These are phyloP conservation scores for Escallonia rubra DNA, from an alignment of 129 eudicot genomes.

Conservation along the genomic window DNA sequence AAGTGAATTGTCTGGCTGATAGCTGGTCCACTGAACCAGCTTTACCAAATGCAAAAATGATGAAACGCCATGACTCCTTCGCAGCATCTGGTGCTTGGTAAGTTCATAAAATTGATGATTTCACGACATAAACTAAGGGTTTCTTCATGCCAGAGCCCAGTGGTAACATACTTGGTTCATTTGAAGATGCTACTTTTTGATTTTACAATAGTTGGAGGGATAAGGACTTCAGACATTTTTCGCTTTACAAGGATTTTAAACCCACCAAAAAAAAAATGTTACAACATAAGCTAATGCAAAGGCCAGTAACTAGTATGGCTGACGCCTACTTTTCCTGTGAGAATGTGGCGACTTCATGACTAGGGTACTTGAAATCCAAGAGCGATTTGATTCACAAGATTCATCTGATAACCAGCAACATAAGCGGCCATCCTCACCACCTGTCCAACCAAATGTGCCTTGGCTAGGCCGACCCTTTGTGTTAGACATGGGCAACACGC, in stretches of 20 bases:
- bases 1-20: too few species aligned
- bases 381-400: slow-evolving; percentile 35
- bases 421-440: slow-evolving; percentile 91
- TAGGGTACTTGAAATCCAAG: slow-evolving; percentile 64
- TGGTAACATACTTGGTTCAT: too few species aligned
- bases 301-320: slow-evolving; percentile 50
- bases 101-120: too few species aligned
- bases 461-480: slow-evolving; percentile 27
- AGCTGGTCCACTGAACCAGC: too few species aligned
- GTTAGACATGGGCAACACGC: slow-evolving; percentile 52
- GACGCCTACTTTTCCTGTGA: slow-evolving; percentile 47
- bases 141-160: too few species aligned
- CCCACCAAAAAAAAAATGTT: background rate
- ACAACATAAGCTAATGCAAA: background rate
- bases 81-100: too few species aligned
- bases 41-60: too few species aligned
- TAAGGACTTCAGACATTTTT: too few species aligned
- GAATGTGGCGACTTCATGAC: slow-evolving; percentile 47
- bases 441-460: slow-evolving; percentile 93
- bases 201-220: too few species aligned
- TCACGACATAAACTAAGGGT: too few species aligned
- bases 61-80: too few species aligned
- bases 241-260: slow-evolving; percentile 1
- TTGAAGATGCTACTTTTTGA: too few species aligned
- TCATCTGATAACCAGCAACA: slow-evolving; percentile 91